Evolutionary conservation across 192 early-diverging fungal species (phyloP), one percentile per base, ranked within the genome.

Genomic region (Mortierella antarctica): DNA sequence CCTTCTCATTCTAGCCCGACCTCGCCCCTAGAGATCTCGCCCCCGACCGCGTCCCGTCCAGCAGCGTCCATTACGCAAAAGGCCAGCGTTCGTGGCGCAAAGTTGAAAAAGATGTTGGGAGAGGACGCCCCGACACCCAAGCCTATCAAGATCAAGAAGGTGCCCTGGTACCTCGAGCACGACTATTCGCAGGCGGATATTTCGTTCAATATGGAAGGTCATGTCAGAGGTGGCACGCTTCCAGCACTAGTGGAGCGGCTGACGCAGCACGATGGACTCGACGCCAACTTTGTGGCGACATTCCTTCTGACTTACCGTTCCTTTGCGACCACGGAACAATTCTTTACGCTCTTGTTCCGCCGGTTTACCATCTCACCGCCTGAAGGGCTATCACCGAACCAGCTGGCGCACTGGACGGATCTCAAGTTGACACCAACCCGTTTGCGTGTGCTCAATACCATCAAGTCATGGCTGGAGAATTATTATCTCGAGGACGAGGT

Each of bases 261-360:
- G 73, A 98, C 96, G 1, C 75, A 94, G n/a, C 97, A 99, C 65
- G 95, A 99, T 66, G 87, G 90, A n/a, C 57, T 87, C 7, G 96
- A 98, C 65, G 82, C 91, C 49, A 92, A 90, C 74, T 98, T 95
- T 85, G 91, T 91, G 44, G 89, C 87, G 41, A 94, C 96, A 0
- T 98, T 99, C 82, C 77, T 99, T 65, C 85, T 99, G 45, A 98
- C 98, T 5, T 99, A 97, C 86, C 94, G 95, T 49, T 96, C 96
- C 21, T 98, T 98, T 67, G 90, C 91, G 5, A 89, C 92, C 0
- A 91, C 96, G 0, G 84, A 80, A 2, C 91, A 95, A 66, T 88
- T 99, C 45, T 89, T 97, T 48, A 83, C 87, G 5, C 75, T 90
- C 23, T 84, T 99, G 53, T 90, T 91, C 71, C 79, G 78, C n/a